Evolutionary conservation across 192 early-diverging fungal genomes (phyloP).

Genomic region (Jimgerdemannia lactiflua): DNA sequence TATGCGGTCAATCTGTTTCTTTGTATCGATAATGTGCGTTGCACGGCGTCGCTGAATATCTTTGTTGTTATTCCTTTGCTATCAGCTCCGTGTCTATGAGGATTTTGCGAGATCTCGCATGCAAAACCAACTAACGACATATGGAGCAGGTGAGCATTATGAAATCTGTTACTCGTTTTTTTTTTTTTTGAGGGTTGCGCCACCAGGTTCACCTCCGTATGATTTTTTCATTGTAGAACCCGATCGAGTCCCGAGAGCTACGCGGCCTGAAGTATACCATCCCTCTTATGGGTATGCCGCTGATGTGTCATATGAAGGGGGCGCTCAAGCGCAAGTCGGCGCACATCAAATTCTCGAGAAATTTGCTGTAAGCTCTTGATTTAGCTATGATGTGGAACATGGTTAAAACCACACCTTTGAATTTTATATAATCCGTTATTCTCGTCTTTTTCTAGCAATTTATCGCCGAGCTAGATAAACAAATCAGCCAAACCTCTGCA

Average conservation of each 20-base stretch:
- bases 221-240: not conserved
- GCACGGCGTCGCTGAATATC: too few relatives aligned
- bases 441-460: slow-evolving; percentile 31
- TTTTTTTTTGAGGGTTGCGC: not conserved
- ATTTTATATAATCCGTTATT: not conserved
- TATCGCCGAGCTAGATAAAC: slow-evolving; percentile 78
- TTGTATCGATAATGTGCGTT: not conserved
- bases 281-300: not conserved
- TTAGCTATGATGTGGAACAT: not conserved
- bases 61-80: not conserved
- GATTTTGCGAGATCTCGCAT: slow-evolving; percentile 53
- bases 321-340: not conserved
- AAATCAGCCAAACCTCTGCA: slow-evolving; percentile 49
- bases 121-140: not conserved
- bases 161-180: not conserved
- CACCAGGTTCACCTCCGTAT: too few relatives aligned
- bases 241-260: not conserved
- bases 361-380: not conserved
- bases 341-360: slow-evolving; percentile 14
- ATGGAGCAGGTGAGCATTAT: not conserved
- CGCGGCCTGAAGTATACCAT: not conserved
- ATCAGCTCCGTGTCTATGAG: slow-evolving; percentile 79
- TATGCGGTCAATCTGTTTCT: not conserved
- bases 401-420: not conserved
- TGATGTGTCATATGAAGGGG: not conserved